A percentile compares a stretch with the other conserved stretches of the same genome.
These are phyloP conservation scores for Daedalea quercina DNA, from an alignment of 768 basidiomycete species.

Conservation along the genomic window DNA sequence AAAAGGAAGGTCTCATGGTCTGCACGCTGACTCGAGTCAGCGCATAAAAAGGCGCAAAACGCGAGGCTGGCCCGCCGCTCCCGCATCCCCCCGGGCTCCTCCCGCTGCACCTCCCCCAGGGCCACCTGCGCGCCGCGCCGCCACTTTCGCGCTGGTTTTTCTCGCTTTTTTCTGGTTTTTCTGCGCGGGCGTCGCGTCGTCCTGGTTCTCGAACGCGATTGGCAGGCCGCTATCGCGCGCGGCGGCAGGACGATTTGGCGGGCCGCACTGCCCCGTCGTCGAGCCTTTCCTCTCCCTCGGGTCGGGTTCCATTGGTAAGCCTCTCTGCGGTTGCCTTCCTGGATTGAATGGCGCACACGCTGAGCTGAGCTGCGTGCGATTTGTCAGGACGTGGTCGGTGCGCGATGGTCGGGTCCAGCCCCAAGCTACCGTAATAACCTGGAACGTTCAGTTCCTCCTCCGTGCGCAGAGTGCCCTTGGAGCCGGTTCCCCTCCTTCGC, in stretches of 20 bases:
- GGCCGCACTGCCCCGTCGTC: too few species aligned
- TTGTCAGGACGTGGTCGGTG: too few species aligned
- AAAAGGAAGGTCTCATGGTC: not conserved
- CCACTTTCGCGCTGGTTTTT: not conserved
- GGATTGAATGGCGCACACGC: too few species aligned
- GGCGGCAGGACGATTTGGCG: not conserved
- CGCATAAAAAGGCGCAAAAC: constrained; percentile 3
- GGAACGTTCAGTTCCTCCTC: too few species aligned
- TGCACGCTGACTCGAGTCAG: constrained; percentile 5
- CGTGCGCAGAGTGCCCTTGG: too few species aligned
- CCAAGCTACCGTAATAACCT: too few species aligned
- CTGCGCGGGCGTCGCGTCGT: not conserved
- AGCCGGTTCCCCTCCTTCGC: too few species aligned
- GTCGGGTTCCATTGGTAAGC: too few species aligned
- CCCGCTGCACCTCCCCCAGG: not conserved
- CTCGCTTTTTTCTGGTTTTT: not conserved
- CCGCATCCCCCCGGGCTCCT: not conserved
- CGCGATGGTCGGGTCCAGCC: too few species aligned
- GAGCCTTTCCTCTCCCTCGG: too few species aligned
- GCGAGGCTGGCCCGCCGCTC: constrained; percentile 1
- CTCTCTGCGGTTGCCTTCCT: too few species aligned
- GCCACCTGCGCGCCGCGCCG: not conserved
- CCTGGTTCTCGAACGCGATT: not conserved
- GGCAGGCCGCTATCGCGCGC: not conserved
- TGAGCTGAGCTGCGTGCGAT: too few species aligned